Evolutionary conservation across 2,329 filamentous ascomycete genomes (phyloP).

Genomic region (Pezicula radicicola): DNA sequence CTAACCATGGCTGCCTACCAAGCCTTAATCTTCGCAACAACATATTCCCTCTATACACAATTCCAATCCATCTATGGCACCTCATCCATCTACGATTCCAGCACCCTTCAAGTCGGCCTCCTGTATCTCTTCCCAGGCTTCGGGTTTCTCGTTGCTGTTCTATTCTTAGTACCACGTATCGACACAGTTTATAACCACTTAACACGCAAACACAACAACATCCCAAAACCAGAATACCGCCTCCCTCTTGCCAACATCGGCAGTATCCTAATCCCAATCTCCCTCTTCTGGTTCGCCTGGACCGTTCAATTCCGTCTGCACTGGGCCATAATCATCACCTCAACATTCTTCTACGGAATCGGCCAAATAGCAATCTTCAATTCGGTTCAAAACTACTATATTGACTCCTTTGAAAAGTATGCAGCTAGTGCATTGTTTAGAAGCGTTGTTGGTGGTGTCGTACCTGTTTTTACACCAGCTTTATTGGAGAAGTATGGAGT

Average conservation of each 20-base stretch:
- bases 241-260: slow-evolving; percentile 49
- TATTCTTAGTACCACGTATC: slow-evolving; percentile 35
- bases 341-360: slow-evolving; percentile 44
- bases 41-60: slow-evolving; percentile 53
- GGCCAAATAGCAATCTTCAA: slow-evolving; percentile 52
- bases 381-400: slow-evolving; percentile 51
- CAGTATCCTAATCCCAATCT: slow-evolving; percentile 48
- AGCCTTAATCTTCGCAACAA: slow-evolving; percentile 51
- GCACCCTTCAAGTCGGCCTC: slow-evolving; percentile 32
- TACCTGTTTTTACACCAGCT: slow-evolving; percentile 40
- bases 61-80: slow-evolving; percentile 47
- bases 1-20: slow-evolving; percentile 50
- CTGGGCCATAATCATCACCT: slow-evolving; percentile 54
- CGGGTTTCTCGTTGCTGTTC: slow-evolving; percentile 31
- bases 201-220: slow-evolving; percentile 34
- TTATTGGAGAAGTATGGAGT: slow-evolving; percentile 42
- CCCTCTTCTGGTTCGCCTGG: slow-evolving; percentile 60
- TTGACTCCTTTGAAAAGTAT: slow-evolving; percentile 47
- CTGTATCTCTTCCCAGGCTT: slow-evolving; percentile 34
- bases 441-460: slow-evolving; percentile 40
- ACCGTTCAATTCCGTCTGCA: slow-evolving; percentile 49
- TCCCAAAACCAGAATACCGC: slow-evolving; percentile 31
- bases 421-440: slow-evolving; percentile 46
- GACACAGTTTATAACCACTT: slow-evolving; percentile 44
- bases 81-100: slow-evolving; percentile 43